Evolutionary conservation across 176 grass and related monocot species (phyloP).

Genomic region (Otatea glauca): DNA sequence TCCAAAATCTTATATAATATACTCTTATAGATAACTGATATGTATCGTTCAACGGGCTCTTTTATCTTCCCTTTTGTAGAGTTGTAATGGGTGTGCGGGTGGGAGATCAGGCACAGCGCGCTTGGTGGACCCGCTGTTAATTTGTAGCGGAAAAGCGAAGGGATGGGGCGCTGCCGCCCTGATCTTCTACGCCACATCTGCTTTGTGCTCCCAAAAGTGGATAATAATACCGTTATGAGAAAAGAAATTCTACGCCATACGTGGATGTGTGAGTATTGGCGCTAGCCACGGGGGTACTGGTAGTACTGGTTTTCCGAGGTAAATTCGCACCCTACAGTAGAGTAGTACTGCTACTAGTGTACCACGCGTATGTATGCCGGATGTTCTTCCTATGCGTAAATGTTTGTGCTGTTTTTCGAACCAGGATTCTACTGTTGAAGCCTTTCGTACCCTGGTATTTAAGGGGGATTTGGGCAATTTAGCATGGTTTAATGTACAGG

Average conservation of each 20-base stretch:
- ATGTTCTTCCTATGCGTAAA: neutral
- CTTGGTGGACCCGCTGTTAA: neutral
- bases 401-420: neutral
- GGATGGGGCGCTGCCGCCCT: constrained; percentile 25
- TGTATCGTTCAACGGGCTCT: too few species aligned
- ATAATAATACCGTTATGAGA: too few species aligned
- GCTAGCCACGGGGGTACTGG: neutral
- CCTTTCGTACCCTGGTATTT: neutral
- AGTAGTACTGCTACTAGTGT: too few species aligned
- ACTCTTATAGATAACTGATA: too few species aligned
- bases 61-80: too few species aligned
- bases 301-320: neutral
- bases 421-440: neutral
- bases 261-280: too few species aligned
- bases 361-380: neutral
- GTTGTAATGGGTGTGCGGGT: too few species aligned
- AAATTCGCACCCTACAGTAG: neutral
- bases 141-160: constrained; percentile 53
- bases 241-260: too few species aligned
- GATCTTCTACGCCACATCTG: constrained; percentile 20
- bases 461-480: neutral
- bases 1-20: too few species aligned
- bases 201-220: neutral
- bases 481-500: neutral
- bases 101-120: too few species aligned